Evolutionary conservation across 768 basidiomycete genomes (phyloP).

Genomic region (Tylopilus felleus): DNA sequence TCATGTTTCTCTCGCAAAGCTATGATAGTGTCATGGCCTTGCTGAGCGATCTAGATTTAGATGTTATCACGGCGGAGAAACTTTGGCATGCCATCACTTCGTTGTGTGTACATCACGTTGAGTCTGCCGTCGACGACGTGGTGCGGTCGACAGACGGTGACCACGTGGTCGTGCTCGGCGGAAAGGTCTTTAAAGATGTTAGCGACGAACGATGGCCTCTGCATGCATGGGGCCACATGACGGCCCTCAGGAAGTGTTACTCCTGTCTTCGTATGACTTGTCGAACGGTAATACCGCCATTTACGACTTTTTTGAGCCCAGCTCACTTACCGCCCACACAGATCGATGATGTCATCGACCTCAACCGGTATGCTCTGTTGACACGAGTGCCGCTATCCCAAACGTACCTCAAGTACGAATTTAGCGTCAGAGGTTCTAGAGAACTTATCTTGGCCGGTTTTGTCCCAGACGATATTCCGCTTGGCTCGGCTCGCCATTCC

Average conservation of each 20-base stretch:
- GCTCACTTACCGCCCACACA: constrained; percentile 5
- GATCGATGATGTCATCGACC: constrained; percentile 31
- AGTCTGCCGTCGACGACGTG: constrained; percentile 31
- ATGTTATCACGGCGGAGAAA: constrained; percentile 32
- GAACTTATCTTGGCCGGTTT: constrained; percentile 33
- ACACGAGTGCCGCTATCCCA: constrained; percentile 15
- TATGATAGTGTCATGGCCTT: constrained; percentile 30
- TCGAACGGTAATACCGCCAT: constrained; percentile 22
- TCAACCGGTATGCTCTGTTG: constrained; percentile 30
- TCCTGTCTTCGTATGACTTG: constrained; percentile 33
- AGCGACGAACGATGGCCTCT: constrained; percentile 31
- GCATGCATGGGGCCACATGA: constrained; percentile 36
- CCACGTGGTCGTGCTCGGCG: constrained; percentile 31
- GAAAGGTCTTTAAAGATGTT: constrained; percentile 31
- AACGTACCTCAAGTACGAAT: constrained; percentile 20
- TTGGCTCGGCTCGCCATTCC: constrained; percentile 22
- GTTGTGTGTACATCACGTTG: constrained; percentile 30
- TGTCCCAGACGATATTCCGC: constrained; percentile 24
- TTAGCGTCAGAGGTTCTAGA: constrained; percentile 22
- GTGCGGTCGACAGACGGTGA: constrained; percentile 29
- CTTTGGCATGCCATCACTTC: constrained; percentile 31
- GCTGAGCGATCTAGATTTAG: constrained; percentile 29
- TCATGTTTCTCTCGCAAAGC: constrained; percentile 37
- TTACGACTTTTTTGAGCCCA: background rate
- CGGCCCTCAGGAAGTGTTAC: constrained; percentile 29